Evolutionary conservation across 176 grass and related monocot genomes (phyloP).

Genomic region (Zizania latifolia): DNA sequence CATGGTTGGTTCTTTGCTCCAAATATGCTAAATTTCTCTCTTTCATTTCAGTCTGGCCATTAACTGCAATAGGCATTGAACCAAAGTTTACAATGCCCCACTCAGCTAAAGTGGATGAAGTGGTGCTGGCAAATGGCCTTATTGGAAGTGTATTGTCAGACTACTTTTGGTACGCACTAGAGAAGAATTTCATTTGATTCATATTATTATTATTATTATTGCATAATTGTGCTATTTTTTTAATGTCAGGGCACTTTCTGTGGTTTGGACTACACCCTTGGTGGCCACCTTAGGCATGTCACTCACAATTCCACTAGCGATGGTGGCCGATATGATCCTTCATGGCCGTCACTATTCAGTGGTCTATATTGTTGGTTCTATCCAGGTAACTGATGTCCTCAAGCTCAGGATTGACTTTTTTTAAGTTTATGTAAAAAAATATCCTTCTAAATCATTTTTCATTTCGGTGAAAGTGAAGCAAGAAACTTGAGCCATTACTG

Average conservation of each 20-base stretch:
- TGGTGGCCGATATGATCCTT: constrained; percentile 95
- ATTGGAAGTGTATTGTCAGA: constrained; percentile 90
- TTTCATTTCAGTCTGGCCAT: constrained; percentile 74
- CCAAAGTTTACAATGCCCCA: constrained; percentile 96
- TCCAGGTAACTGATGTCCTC: constrained; percentile 52
- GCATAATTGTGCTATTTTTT: not conserved
- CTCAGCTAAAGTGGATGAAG: constrained; percentile 93
- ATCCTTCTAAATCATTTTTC: not conserved
- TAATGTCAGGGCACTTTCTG: constrained; percentile 72
- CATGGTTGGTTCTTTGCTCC: not conserved
- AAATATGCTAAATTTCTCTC: not conserved
- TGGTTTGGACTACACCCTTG: constrained; percentile 95
- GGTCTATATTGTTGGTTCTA: constrained; percentile 87
- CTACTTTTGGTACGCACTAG: constrained; percentile 73
- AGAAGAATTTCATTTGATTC: not conserved
- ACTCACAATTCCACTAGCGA: constrained; percentile 90
- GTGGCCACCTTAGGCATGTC: constrained; percentile 98
- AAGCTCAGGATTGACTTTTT: not conserved
- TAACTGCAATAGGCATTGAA: constrained; percentile 83
- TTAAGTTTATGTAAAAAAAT: not conserved
- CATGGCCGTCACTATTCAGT: constrained; percentile 93
- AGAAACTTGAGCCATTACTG: not conserved
- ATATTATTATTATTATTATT: not conserved
- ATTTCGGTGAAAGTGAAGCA: not conserved
- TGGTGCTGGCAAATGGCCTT: constrained; percentile 89